phyloP scores from a whole-genome alignment of 148 eudicot genomes.

The Selenicereus undatus region DNA sequence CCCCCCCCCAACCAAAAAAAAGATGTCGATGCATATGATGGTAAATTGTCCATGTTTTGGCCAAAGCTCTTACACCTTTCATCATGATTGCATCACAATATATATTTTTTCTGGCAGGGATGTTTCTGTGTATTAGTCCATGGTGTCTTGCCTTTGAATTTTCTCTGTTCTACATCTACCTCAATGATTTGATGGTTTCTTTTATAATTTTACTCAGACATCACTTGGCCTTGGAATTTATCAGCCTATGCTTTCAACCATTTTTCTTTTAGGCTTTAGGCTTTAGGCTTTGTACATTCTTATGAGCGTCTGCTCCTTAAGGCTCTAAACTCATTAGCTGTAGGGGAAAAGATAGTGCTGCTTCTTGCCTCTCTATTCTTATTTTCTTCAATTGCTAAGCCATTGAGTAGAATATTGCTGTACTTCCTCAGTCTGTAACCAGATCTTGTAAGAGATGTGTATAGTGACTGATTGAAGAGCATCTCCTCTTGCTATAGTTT shows the following conservation, averaged over 20 bases:
- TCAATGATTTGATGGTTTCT: no score
- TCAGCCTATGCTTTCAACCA: neutral
- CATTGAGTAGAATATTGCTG: no score
- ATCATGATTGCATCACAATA: neutral
- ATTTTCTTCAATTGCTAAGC: no score
- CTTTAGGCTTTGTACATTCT: neutral
- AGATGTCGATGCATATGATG: neutral
- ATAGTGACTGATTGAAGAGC: no score
- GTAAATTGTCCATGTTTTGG: neutral
- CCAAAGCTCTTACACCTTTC: neutral
- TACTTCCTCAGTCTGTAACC: no score
- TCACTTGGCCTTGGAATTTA: neutral
- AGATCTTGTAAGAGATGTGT: no score
- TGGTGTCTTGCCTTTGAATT: no score
- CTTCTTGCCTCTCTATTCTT: no score
- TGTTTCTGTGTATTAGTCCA: neutral
- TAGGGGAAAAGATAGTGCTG: no score
- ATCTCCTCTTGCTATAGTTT: no score
- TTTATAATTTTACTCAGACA: neutral
- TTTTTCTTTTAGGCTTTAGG: neutral
- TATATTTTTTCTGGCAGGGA: neutral
- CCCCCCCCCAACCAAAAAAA: neutral
- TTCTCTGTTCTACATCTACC: neutral
- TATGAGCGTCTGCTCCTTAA: neutral
- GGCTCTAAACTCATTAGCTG: neutral